phyloP scores from a whole-genome alignment of 257 asterid genomes.

The Solanum tacnaense region DNA sequence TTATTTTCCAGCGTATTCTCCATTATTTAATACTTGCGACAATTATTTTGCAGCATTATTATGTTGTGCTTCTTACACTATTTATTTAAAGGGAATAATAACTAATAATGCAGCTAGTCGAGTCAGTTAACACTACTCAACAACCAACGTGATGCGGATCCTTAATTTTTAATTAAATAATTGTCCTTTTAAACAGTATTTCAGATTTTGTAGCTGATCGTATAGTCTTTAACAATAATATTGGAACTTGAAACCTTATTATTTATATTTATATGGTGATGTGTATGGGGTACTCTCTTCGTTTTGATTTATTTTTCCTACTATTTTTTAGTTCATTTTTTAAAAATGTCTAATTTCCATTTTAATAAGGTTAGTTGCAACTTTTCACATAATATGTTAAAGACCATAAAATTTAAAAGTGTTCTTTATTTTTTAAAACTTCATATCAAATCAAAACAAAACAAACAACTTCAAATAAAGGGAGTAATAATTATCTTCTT shows the following conservation, averaged over 20 bases:
- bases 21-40: background rate
- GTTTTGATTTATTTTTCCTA: too few relatives aligned
- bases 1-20: background rate
- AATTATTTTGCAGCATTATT: background rate
- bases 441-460: too few relatives aligned
- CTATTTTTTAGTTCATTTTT: too few relatives aligned
- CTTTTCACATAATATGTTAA: too few relatives aligned
- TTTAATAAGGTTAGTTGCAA: too few relatives aligned
- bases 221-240: background rate
- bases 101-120: background rate
- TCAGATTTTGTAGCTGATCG: background rate
- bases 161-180: background rate
- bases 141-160: background rate
- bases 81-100: background rate
- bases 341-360: rapidly evolving
- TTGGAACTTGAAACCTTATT: background rate
- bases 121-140: background rate
- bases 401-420: too few relatives aligned
- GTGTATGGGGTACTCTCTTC: background rate
- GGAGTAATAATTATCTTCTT: too few relatives aligned
- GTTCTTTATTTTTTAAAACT: too few relatives aligned
- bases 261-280: background rate
- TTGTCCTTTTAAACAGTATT: background rate
- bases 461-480: background rate
- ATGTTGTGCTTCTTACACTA: background rate